phyloP scores from a whole-genome alignment of 1,284 basidiomycete species.

The Marasmius sp. region DNA sequence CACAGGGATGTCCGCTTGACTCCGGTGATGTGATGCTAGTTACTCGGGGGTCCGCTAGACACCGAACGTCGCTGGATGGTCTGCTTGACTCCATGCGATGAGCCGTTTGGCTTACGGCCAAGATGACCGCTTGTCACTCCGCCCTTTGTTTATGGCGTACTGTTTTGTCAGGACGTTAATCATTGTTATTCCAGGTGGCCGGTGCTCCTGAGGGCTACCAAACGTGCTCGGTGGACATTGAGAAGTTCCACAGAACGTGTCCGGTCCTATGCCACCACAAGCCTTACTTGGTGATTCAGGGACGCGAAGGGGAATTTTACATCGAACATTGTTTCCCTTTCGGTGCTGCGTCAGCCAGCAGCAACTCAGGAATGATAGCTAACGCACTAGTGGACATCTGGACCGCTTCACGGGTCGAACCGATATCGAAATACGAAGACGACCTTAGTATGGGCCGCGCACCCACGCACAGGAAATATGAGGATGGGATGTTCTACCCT shows the following conservation, averaged over 20 bases:
- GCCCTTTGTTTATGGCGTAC: too few relatives aligned
- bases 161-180: too few relatives aligned
- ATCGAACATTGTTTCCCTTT: not conserved
- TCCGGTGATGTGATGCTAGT: too few relatives aligned
- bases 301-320: not conserved
- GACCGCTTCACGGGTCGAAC: slow-evolving; percentile 12
- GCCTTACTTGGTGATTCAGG: slow-evolving; percentile 3
- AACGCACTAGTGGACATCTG: slow-evolving; percentile 21
- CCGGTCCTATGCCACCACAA: slow-evolving; percentile 26
- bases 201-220: not conserved
- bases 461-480: too few relatives aligned
- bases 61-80: too few relatives aligned
- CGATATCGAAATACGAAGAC: slow-evolving; percentile 29
- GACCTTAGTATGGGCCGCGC: slow-evolving; percentile 13
- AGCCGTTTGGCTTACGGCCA: too few relatives aligned
- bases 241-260: slow-evolving; percentile 17
- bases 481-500: too few relatives aligned
- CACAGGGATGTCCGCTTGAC: too few relatives aligned
- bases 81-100: too few relatives aligned
- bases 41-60: too few relatives aligned
- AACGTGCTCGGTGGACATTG: slow-evolving; percentile 2
- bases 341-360: not conserved
- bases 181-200: too few relatives aligned
- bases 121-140: too few relatives aligned
- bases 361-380: slow-evolving; percentile 4